These are phyloP conservation scores for Noccaea caerulescens DNA, from an alignment of 345 rosid species.

Conservation along the genomic window DNA sequence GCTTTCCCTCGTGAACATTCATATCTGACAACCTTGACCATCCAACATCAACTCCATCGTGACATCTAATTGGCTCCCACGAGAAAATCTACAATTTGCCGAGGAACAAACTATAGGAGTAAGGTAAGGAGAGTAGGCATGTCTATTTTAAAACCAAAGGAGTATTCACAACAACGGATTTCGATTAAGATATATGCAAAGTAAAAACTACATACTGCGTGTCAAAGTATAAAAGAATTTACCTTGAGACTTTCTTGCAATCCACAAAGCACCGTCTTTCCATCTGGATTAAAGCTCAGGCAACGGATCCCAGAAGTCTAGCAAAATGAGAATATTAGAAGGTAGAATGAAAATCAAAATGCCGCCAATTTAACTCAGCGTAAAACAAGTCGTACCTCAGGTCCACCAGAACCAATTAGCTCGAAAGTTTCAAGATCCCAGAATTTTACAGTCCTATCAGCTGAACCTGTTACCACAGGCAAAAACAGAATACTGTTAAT, in stretches of 20 bases:
- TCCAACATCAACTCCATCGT: constrained; percentile 95
- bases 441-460: constrained; percentile 95
- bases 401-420: constrained; percentile 91
- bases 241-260: constrained; percentile 93
- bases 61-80: constrained; percentile 95
- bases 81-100: constrained; percentile 71
- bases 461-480: constrained; percentile 65
- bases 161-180: neutral
- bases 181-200: constrained; percentile 2
- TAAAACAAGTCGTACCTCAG: constrained; percentile 63
- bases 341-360: constrained; percentile 1
- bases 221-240: constrained; percentile 33
- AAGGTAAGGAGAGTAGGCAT: constrained; percentile 6
- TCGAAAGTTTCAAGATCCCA: constrained; percentile 99
- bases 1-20: constrained; percentile 96
- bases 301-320: constrained; percentile 92
- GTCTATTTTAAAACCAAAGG: constrained; percentile 6
- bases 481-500: constrained; percentile 12
- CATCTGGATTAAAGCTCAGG: constrained; percentile 93
- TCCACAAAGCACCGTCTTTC: constrained; percentile 92
- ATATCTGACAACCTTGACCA: constrained; percentile 98
- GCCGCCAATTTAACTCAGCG: constrained; percentile 25
- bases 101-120: constrained; percentile 25
- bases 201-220: neutral
- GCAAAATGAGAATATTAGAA: constrained; percentile 29